These are phyloP conservation scores for Fallopia convolvulus DNA, from an alignment of 148 eudicot genomes.

Conservation along the genomic window DNA sequence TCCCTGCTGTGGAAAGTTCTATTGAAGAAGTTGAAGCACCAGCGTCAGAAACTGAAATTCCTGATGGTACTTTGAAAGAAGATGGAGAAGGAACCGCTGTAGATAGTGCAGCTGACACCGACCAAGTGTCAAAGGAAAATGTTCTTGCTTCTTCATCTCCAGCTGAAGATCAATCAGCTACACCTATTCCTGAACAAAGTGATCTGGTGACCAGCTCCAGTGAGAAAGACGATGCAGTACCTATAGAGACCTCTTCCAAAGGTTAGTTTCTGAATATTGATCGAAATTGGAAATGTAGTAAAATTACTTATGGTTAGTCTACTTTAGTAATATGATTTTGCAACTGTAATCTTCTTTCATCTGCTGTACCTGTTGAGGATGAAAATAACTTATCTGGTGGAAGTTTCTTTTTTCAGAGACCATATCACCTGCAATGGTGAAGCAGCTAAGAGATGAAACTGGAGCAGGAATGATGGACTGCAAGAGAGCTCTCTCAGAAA, in stretches of 20 bases:
- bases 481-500: constrained; percentile 84
- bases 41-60: constrained; percentile 5
- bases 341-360: background rate
- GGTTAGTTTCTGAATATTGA: constrained; percentile 17
- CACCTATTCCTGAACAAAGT: constrained; percentile 19
- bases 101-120: background rate
- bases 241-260: constrained; percentile 20
- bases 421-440: constrained; percentile 81
- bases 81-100: background rate
- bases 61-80: constrained; percentile 8
- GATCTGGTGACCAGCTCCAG: constrained; percentile 17
- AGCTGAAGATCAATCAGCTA: constrained; percentile 16
- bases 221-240: constrained; percentile 17
- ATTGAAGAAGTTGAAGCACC: constrained; percentile 6
- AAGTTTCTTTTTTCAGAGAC: constrained; percentile 28
- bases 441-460: constrained; percentile 84
- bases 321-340: background rate
- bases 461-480: constrained; percentile 99
- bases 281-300: background rate
- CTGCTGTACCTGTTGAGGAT: background rate
- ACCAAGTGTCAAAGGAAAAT: background rate
- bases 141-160: background rate
- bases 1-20: constrained; percentile 3
- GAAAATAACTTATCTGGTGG: background rate
- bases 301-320: background rate